These are phyloP conservation scores for Dendrobium nobile DNA, from an alignment of 106 monocot species.

Conservation along the genomic window DNA sequence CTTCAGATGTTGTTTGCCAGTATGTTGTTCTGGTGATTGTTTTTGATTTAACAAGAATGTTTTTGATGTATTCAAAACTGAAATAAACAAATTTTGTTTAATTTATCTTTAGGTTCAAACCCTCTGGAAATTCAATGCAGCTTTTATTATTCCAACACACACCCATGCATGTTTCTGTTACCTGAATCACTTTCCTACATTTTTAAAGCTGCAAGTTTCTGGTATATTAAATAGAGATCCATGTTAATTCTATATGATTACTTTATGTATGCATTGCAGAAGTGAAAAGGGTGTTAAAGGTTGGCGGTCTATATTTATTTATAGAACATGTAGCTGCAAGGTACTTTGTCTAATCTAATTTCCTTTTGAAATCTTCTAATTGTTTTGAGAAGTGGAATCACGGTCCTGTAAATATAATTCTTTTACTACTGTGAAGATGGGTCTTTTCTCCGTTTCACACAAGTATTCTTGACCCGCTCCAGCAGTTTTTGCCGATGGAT, in stretches of 20 bases:
- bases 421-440: conserved; percentile 37
- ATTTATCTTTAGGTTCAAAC: no score
- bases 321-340: conserved; percentile 82
- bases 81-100: no score
- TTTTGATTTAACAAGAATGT: no score
- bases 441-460: conserved; percentile 47
- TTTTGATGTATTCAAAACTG: no score
- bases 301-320: conserved; percentile 72
- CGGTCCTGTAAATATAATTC: background rate
- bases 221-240: background rate
- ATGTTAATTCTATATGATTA: background rate
- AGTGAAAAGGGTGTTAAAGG: conserved; percentile 78
- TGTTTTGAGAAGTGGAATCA: background rate
- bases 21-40: no score
- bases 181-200: background rate
- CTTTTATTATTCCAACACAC: background rate
- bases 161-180: background rate
- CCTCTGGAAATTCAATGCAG: no score
- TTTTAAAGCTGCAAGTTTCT: background rate
- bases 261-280: conserved; percentile 42
- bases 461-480: conserved; percentile 70
- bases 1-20: no score
- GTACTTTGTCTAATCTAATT: conserved; percentile 22
- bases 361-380: background rate
- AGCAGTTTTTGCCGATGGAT: conserved; percentile 86